phyloP scores from a whole-genome alignment of 805 yeast species.

The Saccharomycopsis guyanensis region DNA sequence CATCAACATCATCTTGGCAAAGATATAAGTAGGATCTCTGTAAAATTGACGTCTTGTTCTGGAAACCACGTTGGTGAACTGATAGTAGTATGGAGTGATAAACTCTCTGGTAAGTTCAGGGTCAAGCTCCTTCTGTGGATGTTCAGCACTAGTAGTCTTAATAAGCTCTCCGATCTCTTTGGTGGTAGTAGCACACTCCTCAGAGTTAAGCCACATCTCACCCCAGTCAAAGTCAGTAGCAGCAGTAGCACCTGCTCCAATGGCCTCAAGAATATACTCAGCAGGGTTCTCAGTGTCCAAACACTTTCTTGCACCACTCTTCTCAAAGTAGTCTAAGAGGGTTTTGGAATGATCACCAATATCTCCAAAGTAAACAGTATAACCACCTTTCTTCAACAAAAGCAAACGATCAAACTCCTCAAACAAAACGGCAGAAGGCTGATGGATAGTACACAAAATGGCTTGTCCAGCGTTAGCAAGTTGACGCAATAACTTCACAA shows the following conservation, averaged over 20 bases:
- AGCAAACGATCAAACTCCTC: conserved; percentile 41
- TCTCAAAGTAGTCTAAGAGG: conserved; percentile 54
- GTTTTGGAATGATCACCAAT: conserved; percentile 48
- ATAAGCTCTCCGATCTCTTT: conserved; percentile 27
- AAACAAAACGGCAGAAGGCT: conserved; percentile 44
- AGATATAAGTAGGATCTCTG: conserved; percentile 57
- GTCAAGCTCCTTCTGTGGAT: conserved; percentile 14
- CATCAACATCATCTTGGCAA: conserved; percentile 48
- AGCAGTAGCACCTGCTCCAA: conserved; percentile 76
- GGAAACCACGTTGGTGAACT: conserved; percentile 33
- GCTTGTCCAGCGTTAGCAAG: conserved; percentile 44
- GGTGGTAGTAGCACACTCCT: conserved; percentile 28
- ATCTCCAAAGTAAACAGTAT: conserved; percentile 56
- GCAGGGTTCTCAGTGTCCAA: conserved; percentile 56
- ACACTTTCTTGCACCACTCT: conserved; percentile 59
- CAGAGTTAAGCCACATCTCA: conserved; percentile 47
- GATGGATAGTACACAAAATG: conserved; percentile 49
- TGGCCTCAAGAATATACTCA: conserved; percentile 65
- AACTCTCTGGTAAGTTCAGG: conserved; percentile 25
- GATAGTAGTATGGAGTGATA: conserved; percentile 43
- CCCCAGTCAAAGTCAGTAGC: conserved; percentile 48
- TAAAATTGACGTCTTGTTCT: conserved; percentile 42
- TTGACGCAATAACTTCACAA: conserved; percentile 37
- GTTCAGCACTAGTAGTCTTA: neutral
- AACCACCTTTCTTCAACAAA: conserved; percentile 43